phyloP scores from a whole-genome alignment of 345 rosid genomes.

The Gossypium thurberi region DNA sequence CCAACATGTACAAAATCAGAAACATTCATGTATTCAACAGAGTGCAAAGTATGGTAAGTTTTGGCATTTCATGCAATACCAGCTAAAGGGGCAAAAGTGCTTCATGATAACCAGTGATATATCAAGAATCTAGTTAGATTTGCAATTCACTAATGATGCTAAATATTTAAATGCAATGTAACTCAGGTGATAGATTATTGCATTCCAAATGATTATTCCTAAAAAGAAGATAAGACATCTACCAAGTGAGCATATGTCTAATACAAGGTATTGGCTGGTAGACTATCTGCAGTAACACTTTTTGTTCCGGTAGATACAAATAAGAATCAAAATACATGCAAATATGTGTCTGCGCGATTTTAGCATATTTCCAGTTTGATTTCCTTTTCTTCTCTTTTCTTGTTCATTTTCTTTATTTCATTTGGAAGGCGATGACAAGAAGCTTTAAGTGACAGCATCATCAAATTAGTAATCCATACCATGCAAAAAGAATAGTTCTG shows the following conservation, averaged over 20 bases:
- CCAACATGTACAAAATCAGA: slow-evolving; percentile 12
- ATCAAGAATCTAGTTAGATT: neutral
- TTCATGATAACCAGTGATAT: neutral
- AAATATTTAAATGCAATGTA: neutral
- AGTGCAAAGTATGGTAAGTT: neutral
- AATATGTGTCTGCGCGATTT: neutral
- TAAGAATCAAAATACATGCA: neutral
- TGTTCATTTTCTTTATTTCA: neutral
- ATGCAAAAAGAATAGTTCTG: neutral
- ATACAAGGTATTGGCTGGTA: neutral
- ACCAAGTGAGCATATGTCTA: neutral
- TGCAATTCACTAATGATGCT: neutral
- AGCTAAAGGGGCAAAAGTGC: neutral
- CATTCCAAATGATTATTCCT: neutral
- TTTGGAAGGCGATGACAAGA: neutral
- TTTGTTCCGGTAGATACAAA: neutral
- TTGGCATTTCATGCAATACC: slow-evolving; percentile 4
- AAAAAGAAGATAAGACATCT: neutral
- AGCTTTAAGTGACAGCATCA: neutral
- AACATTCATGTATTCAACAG: neutral
- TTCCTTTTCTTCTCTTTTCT: neutral
- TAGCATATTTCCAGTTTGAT: neutral
- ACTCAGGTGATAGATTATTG: neutral
- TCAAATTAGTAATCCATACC: neutral
- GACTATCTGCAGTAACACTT: neutral